Base-by-base conservation (phyloP, 2,329 filamentous ascomycete genomes). In the Gyromitra esculenta region DNA sequence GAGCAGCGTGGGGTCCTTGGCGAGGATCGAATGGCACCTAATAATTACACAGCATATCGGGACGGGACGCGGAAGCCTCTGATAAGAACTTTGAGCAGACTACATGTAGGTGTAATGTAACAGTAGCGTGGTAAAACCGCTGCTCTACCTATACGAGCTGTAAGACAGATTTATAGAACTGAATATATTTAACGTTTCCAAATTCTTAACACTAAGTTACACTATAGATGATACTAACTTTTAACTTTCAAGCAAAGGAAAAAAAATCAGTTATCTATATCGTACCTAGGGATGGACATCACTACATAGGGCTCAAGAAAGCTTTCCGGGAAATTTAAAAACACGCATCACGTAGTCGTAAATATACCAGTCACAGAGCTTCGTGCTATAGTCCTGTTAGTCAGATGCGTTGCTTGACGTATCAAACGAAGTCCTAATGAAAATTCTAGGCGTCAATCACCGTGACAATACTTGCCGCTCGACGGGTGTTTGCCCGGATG, bases 41-140 rank as follows among this genome's bases (percentile, higher is more conserved):
- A 39, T 41, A 4, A 70, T 70, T 52, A 70, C 56, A 70, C 66
- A 15, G n/a, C 66, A 70, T 70, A 50, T 35, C 56, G 56, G 39
- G 13, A 56, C 35, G 45, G 43, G 66, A 35, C 1, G 41, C n/a
- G 31, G 37, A 11, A 31, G 43, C 1, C n/a, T 45, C 45, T 62
- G 37, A 43, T 43, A 43, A 43, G 41, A 11, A 43, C 4, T 8
- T 21, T 35, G 25, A 8, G 1, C 8, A 56, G 52, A 21, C 5
- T 21, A n/a, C 1, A 52, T 4, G 18, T 8, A 37, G 56, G 35
- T 59, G n/a, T n/a, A 50, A 31, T 31, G 2, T 31, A 31, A 31
- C 25, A 31, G 25, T 31, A 31, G 25, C 25, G 25, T 31, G 25
- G 25, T 31, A 31, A 31, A 31, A 31, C 2, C 25, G 25, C 25